These are phyloP conservation scores for Aspergillus candidus DNA, from an alignment of 2,329 filamentous ascomycete species.

Conservation along the genomic window DNA sequence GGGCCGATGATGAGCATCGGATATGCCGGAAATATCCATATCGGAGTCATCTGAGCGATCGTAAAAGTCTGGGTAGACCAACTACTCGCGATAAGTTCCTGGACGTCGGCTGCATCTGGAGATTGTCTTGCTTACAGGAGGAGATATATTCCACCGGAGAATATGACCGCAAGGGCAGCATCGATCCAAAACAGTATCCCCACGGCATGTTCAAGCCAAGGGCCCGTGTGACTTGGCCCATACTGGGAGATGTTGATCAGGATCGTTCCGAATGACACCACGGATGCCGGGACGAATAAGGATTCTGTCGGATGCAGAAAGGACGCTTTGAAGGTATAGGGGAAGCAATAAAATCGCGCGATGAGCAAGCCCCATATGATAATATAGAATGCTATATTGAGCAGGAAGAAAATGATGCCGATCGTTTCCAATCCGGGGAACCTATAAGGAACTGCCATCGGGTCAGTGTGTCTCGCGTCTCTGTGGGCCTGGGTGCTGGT, in stretches of 20 bases:
- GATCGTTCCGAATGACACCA: slow-evolving; percentile 66
- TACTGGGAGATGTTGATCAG: slow-evolving; percentile 75
- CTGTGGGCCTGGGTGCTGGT: background rate
- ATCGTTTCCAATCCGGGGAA: slow-evolving; percentile 54
- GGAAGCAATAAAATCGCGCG: slow-evolving; percentile 62
- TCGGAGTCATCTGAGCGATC: slow-evolving; percentile 77
- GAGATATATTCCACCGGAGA: slow-evolving; percentile 67
- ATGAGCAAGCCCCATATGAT: slow-evolving; percentile 59
- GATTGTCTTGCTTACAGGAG: slow-evolving; percentile 50
- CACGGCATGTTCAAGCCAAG: slow-evolving; percentile 58
- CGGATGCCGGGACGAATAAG: slow-evolving; percentile 65
- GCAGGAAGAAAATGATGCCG: slow-evolving; percentile 55
- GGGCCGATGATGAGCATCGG: slow-evolving; percentile 71
- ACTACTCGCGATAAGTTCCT: slow-evolving; percentile 28
- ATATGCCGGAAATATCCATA: slow-evolving; percentile 84
- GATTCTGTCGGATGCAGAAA: slow-evolving; percentile 73
- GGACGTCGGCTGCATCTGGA: background rate
- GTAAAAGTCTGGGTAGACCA: slow-evolving; percentile 63
- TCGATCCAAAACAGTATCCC: slow-evolving; percentile 70
- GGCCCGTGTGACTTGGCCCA: slow-evolving; percentile 55
- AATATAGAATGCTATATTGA: slow-evolving; percentile 59
- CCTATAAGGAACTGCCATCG: slow-evolving; percentile 43
- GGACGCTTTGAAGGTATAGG: slow-evolving; percentile 63
- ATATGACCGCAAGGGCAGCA: slow-evolving; percentile 58
- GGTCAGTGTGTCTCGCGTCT: slow-evolving; percentile 9